Conservation (phyloP, 345 rosid genomes). For the Toxicodendron radicans region DNA sequence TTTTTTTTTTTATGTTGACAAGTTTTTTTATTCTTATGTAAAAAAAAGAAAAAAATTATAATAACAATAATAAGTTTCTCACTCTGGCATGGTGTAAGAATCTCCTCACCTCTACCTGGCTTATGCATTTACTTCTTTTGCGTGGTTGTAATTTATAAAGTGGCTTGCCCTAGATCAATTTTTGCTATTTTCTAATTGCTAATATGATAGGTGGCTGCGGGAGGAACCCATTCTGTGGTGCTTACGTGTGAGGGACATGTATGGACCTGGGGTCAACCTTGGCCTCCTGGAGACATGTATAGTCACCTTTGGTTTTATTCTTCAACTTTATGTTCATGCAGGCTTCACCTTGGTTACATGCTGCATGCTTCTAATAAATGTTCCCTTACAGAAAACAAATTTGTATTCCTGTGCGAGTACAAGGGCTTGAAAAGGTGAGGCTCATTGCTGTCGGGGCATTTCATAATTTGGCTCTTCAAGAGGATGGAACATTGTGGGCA, state of each 20-base stretch:
- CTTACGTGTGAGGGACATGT: constrained; percentile 88
- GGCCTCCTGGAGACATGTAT: constrained; percentile 99
- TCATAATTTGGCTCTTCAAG: constrained; percentile 95
- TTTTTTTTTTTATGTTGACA: too few relatives aligned
- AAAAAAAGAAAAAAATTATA: too few relatives aligned
- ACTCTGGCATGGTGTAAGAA: background rate
- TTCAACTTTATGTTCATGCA: constrained; percentile 3
- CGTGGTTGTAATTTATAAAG: background rate
- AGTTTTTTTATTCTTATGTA: background rate
- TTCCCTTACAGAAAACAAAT: constrained; percentile 77
- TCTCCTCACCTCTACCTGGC: background rate
- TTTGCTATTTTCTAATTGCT: constrained; percentile 19
- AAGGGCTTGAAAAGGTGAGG: constrained; percentile 89
- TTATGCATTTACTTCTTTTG: background rate
- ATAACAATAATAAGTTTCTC: background rate
- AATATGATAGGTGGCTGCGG: constrained; percentile 84
- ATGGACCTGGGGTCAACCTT: constrained; percentile 99
- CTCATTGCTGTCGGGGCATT: constrained; percentile 97
- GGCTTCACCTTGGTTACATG: constrained; percentile 2
- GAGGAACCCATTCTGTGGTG: constrained; percentile 99
- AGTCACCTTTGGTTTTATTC: constrained; percentile 10
- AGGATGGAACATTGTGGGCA: constrained; percentile 92
- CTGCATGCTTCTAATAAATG: background rate
- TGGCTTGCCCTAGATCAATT: constrained; percentile 11
- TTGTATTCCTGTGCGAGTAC: constrained; percentile 93